Evolutionary conservation across 208 protist species (phyloP), one percentile per base, ranked within the genome.

Genomic region (Blastocrithidia nonstop): DNA sequence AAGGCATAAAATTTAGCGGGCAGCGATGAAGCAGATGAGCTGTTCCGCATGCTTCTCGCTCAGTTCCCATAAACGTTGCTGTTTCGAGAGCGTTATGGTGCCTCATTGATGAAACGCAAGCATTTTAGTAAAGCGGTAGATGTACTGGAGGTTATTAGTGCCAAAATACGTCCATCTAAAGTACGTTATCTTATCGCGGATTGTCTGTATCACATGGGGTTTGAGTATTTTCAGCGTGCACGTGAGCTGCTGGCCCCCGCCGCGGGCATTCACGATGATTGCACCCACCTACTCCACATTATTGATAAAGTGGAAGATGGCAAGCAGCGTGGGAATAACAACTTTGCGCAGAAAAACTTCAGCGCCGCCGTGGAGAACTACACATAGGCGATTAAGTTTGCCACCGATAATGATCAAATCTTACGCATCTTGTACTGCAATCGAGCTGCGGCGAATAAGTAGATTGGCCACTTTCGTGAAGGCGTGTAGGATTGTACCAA

Each of bases 381-480:
- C 65, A 87, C 78, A 9, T 36, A 28, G 11, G 85, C 74, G 20
- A 85, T 94, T 41, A 54, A 71, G 9, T 39, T 58, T 31, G 71
- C 80, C 1, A 56, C 53, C 6, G 65, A 61, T 51, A 90, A 88
- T 41, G 62, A 81, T 25, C 68, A 88, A 44, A 78, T 94, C 29
- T 53, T 89, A 50, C 78, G 81, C 28, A 86, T 94, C 39, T 62
- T 94, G 32, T 88, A 93, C 65, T 92, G 77, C 65, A 94, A 94
- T 55, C 79, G 87, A 31, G 83, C 87, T 21, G 87, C 87, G 7
- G 82, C 87, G 8, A 61, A 84, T 52, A 92, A 90, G 61, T 77
- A 94, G 56, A 55, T 94, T 11, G 68, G 67, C 43, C 67, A 71
- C 55, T 94, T 76, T 59, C 66, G 80, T 16, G 78, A 90, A 40